Percentiles rank a stretch among this genome's conserved stretches.
phyloP scores from a whole-genome alignment of 768 basidiomycete species.

The Floccularia luteovirens region DNA sequence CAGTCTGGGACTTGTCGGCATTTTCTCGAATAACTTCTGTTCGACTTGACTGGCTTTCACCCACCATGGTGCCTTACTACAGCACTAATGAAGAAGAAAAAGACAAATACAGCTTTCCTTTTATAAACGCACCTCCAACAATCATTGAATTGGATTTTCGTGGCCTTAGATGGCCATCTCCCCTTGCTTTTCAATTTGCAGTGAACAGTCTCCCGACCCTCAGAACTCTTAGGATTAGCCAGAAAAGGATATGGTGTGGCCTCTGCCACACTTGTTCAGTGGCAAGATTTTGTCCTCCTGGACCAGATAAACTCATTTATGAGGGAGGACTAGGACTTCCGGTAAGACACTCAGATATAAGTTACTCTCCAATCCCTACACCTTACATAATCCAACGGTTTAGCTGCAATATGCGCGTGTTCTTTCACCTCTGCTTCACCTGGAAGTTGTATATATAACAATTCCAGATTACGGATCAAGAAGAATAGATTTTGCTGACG shows the following conservation, averaged over 20 bases:
- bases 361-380: not conserved
- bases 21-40: constrained; percentile 14
- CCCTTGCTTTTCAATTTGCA: constrained; percentile 16
- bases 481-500: constrained; percentile 10
- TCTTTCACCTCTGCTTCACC: constrained; percentile 13
- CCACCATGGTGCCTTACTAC: constrained; percentile 7
- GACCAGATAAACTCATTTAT: constrained; percentile 18
- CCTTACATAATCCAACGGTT: not conserved
- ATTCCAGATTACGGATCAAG: constrained; percentile 18
- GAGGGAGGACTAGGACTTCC: constrained; percentile 25
- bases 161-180: constrained; percentile 22
- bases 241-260: constrained; percentile 23
- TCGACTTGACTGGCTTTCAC: constrained; percentile 20
- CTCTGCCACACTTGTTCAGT: constrained; percentile 24
- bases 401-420: constrained; percentile 26
- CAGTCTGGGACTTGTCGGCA: constrained; percentile 17
- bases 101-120: constrained; percentile 10
- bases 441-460: constrained; percentile 21
- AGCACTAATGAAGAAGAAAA: constrained; percentile 8
- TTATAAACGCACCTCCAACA: constrained; percentile 15
- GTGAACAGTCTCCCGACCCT: constrained; percentile 15
- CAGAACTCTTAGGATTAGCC: constrained; percentile 14
- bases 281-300: constrained; percentile 15
- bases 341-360: constrained; percentile 11
- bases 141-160: constrained; percentile 21